phyloP scores from a whole-genome alignment of 139 green algal genomes.

The Chlamydomonas applanata region DNA sequence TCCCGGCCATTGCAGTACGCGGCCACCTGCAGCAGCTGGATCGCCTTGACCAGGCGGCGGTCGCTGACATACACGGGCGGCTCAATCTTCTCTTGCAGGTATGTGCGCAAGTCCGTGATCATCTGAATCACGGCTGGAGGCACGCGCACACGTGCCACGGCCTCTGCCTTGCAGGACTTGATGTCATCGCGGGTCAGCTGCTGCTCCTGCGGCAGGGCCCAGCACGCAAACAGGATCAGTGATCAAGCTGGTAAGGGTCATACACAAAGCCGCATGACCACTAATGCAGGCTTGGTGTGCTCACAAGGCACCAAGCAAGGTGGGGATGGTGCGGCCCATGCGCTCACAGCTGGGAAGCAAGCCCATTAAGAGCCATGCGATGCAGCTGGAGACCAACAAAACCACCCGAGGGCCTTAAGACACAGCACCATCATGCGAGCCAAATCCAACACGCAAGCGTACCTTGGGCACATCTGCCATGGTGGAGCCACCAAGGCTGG shows the following conservation, averaged over 20 bases:
- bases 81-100: conserved; percentile 90
- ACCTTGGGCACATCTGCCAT: background rate
- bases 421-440: too few relatives aligned
- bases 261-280: too few relatives aligned
- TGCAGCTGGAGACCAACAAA: too few relatives aligned
- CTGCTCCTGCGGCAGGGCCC: background rate
- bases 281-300: too few relatives aligned
- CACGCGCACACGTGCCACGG: conserved; percentile 57
- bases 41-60: conserved; percentile 86
- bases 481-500: background rate
- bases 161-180: conserved; percentile 42
- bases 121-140: conserved; percentile 72
- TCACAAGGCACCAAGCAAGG: too few relatives aligned
- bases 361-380: too few relatives aligned
- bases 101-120: conserved; percentile 70
- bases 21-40: conserved; percentile 79
- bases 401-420: too few relatives aligned
- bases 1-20: conserved; percentile 76
- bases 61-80: conserved; percentile 89
- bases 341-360: too few relatives aligned
- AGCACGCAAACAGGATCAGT: too few relatives aligned
- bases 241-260: too few relatives aligned
- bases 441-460: too few relatives aligned
- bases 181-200: conserved; percentile 61
- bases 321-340: too few relatives aligned